phyloP scores from a whole-genome alignment of 2,329 filamentous ascomycete species.

The Nemania sp. region DNA sequence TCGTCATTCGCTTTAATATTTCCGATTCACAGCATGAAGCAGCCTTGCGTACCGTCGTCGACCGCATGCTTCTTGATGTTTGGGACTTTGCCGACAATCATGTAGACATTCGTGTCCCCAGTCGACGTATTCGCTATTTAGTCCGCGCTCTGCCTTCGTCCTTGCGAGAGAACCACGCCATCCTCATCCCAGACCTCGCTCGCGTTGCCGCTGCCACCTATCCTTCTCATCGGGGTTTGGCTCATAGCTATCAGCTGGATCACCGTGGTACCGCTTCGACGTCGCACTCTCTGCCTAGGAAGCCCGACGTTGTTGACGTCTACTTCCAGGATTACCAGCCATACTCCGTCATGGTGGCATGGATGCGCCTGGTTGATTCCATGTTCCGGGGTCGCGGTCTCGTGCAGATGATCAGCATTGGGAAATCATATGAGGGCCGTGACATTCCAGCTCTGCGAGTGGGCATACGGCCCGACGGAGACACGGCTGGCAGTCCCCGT shows the following conservation, averaged over 20 bases:
- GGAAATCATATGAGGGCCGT: slow-evolving; percentile 85
- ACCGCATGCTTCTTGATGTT: slow-evolving; percentile 77
- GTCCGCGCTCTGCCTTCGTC: slow-evolving; percentile 77
- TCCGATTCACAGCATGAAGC: slow-evolving; percentile 48
- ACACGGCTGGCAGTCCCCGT: slow-evolving; percentile 53
- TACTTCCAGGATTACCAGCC: slow-evolving; percentile 96
- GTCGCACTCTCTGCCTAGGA: slow-evolving; percentile 37
- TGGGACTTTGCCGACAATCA: slow-evolving; percentile 84
- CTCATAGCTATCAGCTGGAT: slow-evolving; percentile 22
- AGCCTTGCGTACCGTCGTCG: slow-evolving; percentile 37
- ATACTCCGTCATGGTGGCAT: slow-evolving; percentile 77
- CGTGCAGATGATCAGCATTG: slow-evolving; percentile 74
- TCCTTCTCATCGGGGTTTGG: slow-evolving; percentile 48
- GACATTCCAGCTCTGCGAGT: slow-evolving; percentile 83
- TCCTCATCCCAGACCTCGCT: slow-evolving; percentile 80
- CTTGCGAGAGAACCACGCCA: slow-evolving; percentile 71
- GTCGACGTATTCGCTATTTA: slow-evolving; percentile 77
- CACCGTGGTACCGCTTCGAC: slow-evolving; percentile 39
- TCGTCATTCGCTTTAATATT: slow-evolving; percentile 89
- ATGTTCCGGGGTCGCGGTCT: slow-evolving; percentile 77
- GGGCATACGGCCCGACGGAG: slow-evolving; percentile 52
- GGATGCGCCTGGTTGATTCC: slow-evolving; percentile 87
- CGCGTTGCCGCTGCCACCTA: slow-evolving; percentile 78
- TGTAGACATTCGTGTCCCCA: slow-evolving; percentile 81
- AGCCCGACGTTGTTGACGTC: slow-evolving; percentile 62